Percentiles rank a stretch among this genome's conserved stretches.
phyloP scores from a whole-genome alignment of 805 yeast genomes.

The Kuraishia molischiana region DNA sequence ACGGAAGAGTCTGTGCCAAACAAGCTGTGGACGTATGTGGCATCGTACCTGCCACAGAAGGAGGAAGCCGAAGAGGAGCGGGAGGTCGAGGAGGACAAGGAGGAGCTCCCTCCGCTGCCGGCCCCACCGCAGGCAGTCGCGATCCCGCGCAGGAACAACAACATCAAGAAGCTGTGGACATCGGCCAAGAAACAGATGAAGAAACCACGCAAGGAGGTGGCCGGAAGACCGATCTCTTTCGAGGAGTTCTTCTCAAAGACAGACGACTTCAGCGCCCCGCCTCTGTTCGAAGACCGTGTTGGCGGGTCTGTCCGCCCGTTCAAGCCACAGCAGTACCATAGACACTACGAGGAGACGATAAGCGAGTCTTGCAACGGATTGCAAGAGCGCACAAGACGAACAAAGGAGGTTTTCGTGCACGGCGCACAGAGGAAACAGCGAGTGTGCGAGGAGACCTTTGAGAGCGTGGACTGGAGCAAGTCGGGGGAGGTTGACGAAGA shows the following conservation, averaged over 20 bases:
- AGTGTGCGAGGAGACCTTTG: background rate
- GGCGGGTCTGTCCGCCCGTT: background rate
- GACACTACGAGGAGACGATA: background rate
- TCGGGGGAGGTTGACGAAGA: background rate
- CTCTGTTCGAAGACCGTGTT: background rate
- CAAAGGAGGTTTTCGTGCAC: background rate
- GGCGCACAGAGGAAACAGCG: background rate
- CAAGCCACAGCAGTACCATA: background rate
- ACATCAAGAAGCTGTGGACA: background rate
- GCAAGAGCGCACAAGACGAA: background rate
- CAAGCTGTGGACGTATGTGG: background rate
- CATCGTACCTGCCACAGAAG: background rate
- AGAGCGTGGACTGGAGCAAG: background rate
- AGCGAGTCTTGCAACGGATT: background rate
- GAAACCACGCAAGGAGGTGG: background rate
- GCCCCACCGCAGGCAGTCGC: background rate
- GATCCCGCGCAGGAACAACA: background rate
- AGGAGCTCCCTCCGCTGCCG: background rate
- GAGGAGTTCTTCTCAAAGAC: background rate
- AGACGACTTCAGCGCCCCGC: background rate
- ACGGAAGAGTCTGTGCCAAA: background rate
- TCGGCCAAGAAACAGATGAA: background rate
- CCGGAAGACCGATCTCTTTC: background rate
- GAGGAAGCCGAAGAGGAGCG: background rate
- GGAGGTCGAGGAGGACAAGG: background rate